These are phyloP conservation scores for Omphalotus olearius DNA, from an alignment of 1,284 basidiomycete species.

Conservation along the genomic window DNA sequence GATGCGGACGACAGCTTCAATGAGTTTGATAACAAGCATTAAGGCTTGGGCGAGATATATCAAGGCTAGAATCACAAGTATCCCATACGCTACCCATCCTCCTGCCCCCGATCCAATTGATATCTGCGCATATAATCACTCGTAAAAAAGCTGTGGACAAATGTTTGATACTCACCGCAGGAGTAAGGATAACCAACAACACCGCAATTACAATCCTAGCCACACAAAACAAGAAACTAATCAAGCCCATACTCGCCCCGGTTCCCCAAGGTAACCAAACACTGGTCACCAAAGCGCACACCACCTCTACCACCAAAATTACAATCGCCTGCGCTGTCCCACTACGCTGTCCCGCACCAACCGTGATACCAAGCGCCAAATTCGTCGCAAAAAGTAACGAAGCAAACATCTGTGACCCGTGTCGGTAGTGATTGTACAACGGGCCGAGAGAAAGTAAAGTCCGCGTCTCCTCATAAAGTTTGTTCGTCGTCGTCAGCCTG, in stretches of 20 bases:
- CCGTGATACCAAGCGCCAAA: slow-evolving; percentile 75
- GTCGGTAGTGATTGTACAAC: slow-evolving; percentile 94
- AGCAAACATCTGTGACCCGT: slow-evolving; percentile 88
- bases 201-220: slow-evolving; percentile 88
- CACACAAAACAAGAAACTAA: slow-evolving; percentile 89
- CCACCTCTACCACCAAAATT: slow-evolving; percentile 82
- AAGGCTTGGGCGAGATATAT: slow-evolving; percentile 78
- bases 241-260: slow-evolving; percentile 92
- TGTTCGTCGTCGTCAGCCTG: slow-evolving; percentile 76
- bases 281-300: slow-evolving; percentile 79
- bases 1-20: slow-evolving; percentile 82
- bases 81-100: slow-evolving; percentile 92
- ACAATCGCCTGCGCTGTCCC: slow-evolving; percentile 91
- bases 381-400: slow-evolving; percentile 79
- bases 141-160: slow-evolving; percentile 16
- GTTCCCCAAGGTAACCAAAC: slow-evolving; percentile 96
- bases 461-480: slow-evolving; percentile 91
- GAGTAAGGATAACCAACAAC: slow-evolving; percentile 83
- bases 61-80: slow-evolving; percentile 83
- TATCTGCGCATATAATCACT: slow-evolving; percentile 46
- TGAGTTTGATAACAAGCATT: slow-evolving; percentile 81
- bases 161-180: slow-evolving; percentile 58
- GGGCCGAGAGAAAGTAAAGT: slow-evolving; percentile 90
- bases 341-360: slow-evolving; percentile 86
- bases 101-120: slow-evolving; percentile 71